Evolutionary conservation across 495 filamentous ascomycete genomes (phyloP).

Genomic region (Penicillium egyptiacum): DNA sequence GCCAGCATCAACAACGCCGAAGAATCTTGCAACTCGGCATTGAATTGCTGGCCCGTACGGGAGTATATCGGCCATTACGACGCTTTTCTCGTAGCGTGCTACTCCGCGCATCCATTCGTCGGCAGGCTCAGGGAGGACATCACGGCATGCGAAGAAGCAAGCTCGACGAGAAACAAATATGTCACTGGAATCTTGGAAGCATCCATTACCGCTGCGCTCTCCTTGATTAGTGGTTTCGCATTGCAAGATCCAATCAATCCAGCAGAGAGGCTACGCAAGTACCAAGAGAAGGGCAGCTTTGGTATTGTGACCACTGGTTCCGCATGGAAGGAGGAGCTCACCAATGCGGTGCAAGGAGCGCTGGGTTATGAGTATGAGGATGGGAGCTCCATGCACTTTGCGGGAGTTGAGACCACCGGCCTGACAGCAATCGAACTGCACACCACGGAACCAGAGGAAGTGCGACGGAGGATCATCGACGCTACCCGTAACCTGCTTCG

Average conservation of each 20-base stretch:
- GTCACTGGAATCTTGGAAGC: conserved; percentile 91
- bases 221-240: conserved; percentile 43
- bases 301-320: conserved; percentile 89
- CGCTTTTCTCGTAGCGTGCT: conserved; percentile 85
- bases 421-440: conserved; percentile 82
- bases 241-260: conserved; percentile 26
- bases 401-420: conserved; percentile 81
- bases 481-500: conserved; percentile 66
- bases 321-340: conserved; percentile 74
- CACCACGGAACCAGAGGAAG: conserved; percentile 59
- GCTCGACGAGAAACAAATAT: conserved; percentile 40
- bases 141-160: conserved; percentile 23
- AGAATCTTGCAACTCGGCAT: conserved; percentile 53
- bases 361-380: conserved; percentile 36
- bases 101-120: conserved; percentile 83
- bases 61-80: conserved; percentile 58
- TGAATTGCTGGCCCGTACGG: conserved; percentile 58
- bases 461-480: conserved; percentile 63
- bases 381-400: conserved; percentile 52
- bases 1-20: conserved; percentile 50
- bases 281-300: conserved; percentile 57
- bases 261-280: conserved; percentile 25
- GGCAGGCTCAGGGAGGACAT: conserved; percentile 51
- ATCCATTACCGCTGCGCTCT: conserved; percentile 59
- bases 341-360: conserved; percentile 54